These are phyloP conservation scores for Tolypocladium ophioglossoides DNA, from an alignment of 2,329 filamentous ascomycete species.

Conservation along the genomic window DNA sequence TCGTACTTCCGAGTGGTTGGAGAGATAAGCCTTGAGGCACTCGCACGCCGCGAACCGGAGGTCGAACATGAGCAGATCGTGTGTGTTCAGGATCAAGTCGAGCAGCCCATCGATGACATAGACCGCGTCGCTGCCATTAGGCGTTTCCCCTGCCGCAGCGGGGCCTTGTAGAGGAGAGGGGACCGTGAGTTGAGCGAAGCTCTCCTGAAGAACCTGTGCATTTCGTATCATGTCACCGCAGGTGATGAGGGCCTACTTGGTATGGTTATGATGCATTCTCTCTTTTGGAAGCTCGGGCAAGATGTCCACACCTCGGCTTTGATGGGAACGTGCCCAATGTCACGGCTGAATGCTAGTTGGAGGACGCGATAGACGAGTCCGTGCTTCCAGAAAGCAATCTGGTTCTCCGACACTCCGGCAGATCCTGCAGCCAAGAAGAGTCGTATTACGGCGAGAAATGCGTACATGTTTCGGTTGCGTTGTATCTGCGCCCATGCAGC, in stretches of 20 bases:
- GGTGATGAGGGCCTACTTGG: constrained; percentile 59
- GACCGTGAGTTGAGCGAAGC: constrained; percentile 80
- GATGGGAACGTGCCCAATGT: constrained; percentile 58
- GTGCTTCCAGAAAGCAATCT: constrained; percentile 74
- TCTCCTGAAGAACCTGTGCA: constrained; percentile 72
- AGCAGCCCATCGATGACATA: constrained; percentile 93
- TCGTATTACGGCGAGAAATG: constrained; percentile 73
- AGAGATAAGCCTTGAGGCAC: constrained; percentile 88
- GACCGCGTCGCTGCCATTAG: constrained; percentile 49
- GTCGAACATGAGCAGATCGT: constrained; percentile 60
- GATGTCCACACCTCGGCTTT: constrained; percentile 57
- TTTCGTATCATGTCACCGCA: constrained; percentile 83
- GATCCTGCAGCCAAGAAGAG: constrained; percentile 79
- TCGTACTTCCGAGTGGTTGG: constrained; percentile 68
- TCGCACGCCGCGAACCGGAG: constrained; percentile 76
- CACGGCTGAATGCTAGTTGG: constrained; percentile 68
- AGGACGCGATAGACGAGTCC: constrained; percentile 71
- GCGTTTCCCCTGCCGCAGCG: constrained; percentile 25
- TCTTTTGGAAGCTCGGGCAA: constrained; percentile 1
- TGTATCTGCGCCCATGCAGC: constrained; percentile 68
- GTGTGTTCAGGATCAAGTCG: constrained; percentile 64
- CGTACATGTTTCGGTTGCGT: constrained; percentile 84
- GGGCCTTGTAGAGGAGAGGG: constrained; percentile 39
- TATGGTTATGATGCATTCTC: constrained; percentile 3
- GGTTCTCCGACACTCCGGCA: constrained; percentile 70